A percentile compares a stretch with the other conserved stretches of the same genome.
These are phyloP conservation scores for Rugosomyces carneus DNA, from an alignment of 1,284 basidiomycete species.

Conservation along the genomic window DNA sequence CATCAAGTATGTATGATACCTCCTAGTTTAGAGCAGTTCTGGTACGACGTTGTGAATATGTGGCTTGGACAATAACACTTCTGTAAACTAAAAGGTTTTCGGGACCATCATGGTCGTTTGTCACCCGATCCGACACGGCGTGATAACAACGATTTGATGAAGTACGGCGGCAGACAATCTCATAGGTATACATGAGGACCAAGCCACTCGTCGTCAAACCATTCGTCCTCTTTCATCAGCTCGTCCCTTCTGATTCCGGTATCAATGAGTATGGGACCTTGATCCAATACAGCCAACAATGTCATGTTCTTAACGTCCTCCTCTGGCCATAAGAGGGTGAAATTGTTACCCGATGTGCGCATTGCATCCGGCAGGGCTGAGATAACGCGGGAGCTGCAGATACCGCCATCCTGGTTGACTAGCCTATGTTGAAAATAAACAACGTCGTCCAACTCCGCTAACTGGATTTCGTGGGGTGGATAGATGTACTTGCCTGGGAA, in stretches of 20 bases:
- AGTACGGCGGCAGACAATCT: no score
- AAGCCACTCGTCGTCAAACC: not conserved
- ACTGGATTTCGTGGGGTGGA: no score
- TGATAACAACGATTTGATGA: no score
- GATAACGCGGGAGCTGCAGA: no score
- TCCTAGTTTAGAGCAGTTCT: not conserved
- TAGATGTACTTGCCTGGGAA: no score
- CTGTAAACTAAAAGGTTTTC: not conserved
- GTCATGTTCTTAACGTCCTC: not conserved
- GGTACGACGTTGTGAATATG: not conserved
- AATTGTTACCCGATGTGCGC: no score
- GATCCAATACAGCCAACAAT: conserved; percentile 3
- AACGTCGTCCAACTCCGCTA: no score
- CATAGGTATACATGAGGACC: no score
- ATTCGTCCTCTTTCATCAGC: conserved; percentile 7
- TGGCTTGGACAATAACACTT: not conserved
- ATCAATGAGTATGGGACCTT: conserved; percentile 1
- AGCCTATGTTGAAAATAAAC: no score
- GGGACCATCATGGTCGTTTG: not conserved
- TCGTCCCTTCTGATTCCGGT: conserved; percentile 4
- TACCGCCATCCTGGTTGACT: no score
- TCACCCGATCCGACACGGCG: no score
- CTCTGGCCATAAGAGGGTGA: conserved; percentile 3
- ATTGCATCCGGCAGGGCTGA: no score
- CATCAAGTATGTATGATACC: conserved; percentile 21